Conservation (phyloP, 805 yeast species). For the Torulaspora gathmanii region DNA sequence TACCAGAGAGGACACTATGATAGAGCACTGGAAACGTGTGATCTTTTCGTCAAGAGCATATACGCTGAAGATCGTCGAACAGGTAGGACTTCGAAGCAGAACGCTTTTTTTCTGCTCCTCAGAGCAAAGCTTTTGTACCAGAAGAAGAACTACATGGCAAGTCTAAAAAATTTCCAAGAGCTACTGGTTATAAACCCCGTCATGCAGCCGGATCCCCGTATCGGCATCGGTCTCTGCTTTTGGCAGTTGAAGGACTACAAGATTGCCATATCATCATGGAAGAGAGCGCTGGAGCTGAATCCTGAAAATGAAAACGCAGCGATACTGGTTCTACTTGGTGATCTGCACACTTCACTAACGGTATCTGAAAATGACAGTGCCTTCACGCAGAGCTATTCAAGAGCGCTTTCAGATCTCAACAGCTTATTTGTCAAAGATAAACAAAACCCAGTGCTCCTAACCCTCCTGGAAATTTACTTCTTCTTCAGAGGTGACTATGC, state of each 20-base stretch:
- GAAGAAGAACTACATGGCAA: conserved; percentile 65
- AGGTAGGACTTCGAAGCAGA: conserved; percentile 47
- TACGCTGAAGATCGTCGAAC: conserved; percentile 33
- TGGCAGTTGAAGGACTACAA: conserved; percentile 79
- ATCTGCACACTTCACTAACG: conserved; percentile 58
- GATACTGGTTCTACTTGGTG: conserved; percentile 60
- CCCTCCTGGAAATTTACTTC: conserved; percentile 64
- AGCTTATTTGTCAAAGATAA: conserved; percentile 38
- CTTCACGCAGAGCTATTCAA: conserved; percentile 55
- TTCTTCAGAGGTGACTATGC: conserved; percentile 63
- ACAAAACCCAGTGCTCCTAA: conserved; percentile 56
- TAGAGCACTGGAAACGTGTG: conserved; percentile 65
- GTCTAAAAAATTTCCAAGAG: conserved; percentile 80
- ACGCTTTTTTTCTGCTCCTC: conserved; percentile 72
- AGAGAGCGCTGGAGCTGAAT: conserved; percentile 64
- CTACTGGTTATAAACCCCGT: conserved; percentile 71
- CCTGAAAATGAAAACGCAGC: conserved; percentile 57
- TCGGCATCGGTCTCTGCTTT: conserved; percentile 91
- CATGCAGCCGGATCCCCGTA: conserved; percentile 83
- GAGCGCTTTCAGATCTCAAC: conserved; percentile 48
- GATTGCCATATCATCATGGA: conserved; percentile 80
- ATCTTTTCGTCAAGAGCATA: conserved; percentile 47
- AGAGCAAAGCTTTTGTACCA: conserved; percentile 76
- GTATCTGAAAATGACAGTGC: conserved; percentile 46
- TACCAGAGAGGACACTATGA: conserved; percentile 59